Conservation (phyloP, 495 filamentous ascomycete genomes). For the Xylaria intraflava region DNA sequence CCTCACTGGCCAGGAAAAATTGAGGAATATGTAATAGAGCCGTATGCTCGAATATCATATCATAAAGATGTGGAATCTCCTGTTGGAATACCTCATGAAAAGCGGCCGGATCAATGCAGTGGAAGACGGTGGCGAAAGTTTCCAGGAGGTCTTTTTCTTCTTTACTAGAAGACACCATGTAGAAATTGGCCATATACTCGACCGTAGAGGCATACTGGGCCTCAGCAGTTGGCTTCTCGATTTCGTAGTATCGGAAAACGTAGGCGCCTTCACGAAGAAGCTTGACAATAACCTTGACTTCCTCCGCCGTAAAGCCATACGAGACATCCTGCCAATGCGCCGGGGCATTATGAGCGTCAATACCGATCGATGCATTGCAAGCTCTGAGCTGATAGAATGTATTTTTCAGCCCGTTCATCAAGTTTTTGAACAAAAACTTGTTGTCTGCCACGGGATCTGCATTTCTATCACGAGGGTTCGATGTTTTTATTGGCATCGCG, state of each 20-base stretch:
- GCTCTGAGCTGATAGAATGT: slow-evolving; percentile 91
- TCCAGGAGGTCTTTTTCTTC: slow-evolving; percentile 98
- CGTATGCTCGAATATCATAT: slow-evolving; percentile 96
- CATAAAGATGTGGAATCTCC: slow-evolving; percentile 91
- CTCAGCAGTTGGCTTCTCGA: slow-evolving; percentile 72
- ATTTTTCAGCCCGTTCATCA: slow-evolving; percentile 96
- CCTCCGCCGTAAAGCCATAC: slow-evolving; percentile 94
- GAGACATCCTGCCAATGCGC: slow-evolving; percentile 93
- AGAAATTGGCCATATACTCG: slow-evolving; percentile 86
- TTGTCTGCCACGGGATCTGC: slow-evolving; percentile 95
- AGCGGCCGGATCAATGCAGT: slow-evolving; percentile 95
- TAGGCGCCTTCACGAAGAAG: slow-evolving; percentile 93
- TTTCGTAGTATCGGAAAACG: slow-evolving; percentile 92
- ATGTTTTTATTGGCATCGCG: slow-evolving; percentile 92
- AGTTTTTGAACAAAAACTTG: slow-evolving; percentile 94
- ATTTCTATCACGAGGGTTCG: slow-evolving; percentile 83
- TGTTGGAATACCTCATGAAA: slow-evolving; percentile 98
- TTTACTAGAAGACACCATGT: slow-evolving; percentile 83
- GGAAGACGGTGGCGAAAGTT: slow-evolving; percentile 96
- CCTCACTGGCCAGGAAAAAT: slow-evolving; percentile 96
- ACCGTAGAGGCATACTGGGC: slow-evolving; percentile 69
- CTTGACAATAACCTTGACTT: slow-evolving; percentile 93
- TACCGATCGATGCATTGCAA: slow-evolving; percentile 65
- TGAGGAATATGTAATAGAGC: slow-evolving; percentile 91
- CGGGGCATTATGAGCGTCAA: slow-evolving; percentile 72